Base-by-base conservation (phyloP, 441 rosid species). In the Jatropha podagrica region DNA sequence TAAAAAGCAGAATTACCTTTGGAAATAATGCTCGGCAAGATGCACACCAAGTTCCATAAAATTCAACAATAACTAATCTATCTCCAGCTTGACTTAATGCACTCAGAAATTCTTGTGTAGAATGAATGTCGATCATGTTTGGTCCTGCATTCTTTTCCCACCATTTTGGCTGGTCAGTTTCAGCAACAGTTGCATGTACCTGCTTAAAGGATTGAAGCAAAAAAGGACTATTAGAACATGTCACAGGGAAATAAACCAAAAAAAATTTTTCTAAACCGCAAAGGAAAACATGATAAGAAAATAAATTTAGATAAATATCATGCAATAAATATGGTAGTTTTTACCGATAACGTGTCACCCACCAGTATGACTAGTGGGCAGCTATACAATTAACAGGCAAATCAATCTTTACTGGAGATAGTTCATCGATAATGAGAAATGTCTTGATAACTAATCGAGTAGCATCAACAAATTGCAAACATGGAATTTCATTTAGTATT, bases 11-110 rank as follows among this genome's bases (percentile, higher is more conserved):
- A 38, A 78, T 74, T 78, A 90, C 98, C 93, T 90, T 92, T 13
- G 97, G 97, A 81, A 90, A 95, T 72, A 95, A 85, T 71, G 97
- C 97, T 77, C 91, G 88, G 78, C 99, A 95, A 76, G 97, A 92
- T 68, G 97, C 99, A 83, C 99, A 95, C 99, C 99, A 92, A 65
- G 99, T 92, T 81, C 99, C 99, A 86, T 95, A 95, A 86, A 95
- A 95, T 76, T 95, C 99, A 67, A 95, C 97, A 82, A 95, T 92
- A 65, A 95, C 99, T 88, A 95, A 83, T 85, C 87, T 91, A 76
- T 95, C 96, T 17, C 92, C 94, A 0, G 99, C 96, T 80, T 85
- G 88, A 74, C 92, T 89, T 78, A 95, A 84, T 68, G 96, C 93
- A 55, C 84, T 77, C 76, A 93, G 83, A 83, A 91, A 95, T 75